These are phyloP conservation scores for Celoporthe dispersa DNA, from an alignment of 2,329 filamentous ascomycete species.

Conservation along the genomic window DNA sequence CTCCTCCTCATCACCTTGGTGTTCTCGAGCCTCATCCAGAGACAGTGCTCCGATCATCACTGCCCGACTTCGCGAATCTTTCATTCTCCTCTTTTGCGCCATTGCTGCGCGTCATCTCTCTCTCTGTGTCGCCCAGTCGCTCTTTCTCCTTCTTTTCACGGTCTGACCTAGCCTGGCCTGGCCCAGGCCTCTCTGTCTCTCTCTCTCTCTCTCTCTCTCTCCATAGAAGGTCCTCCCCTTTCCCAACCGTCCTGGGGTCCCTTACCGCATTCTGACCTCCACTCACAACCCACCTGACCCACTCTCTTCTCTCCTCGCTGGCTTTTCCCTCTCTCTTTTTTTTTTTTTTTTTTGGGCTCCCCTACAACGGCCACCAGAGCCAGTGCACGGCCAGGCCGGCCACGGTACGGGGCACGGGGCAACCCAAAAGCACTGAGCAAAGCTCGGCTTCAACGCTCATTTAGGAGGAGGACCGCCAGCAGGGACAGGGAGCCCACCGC, in stretches of 20 bases:
- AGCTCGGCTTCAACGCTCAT: constrained; percentile 10
- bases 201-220: background rate
- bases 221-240: constrained; percentile 7
- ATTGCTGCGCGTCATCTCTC: constrained; percentile 26
- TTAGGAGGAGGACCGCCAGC: background rate
- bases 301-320: constrained; percentile 19
- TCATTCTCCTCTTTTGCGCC: constrained; percentile 5
- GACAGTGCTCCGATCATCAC: background rate
- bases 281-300: constrained; percentile 22
- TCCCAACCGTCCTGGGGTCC: constrained; percentile 22
- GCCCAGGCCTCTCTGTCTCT: no score
- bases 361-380: constrained; percentile 1
- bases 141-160: background rate
- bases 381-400: constrained; percentile 11
- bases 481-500: background rate
- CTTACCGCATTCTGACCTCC: constrained; percentile 28
- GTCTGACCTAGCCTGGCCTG: background rate
- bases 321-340: background rate
- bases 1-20: background rate
- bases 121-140: background rate
- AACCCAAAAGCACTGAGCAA: background rate
- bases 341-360: constrained; percentile 1
- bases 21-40: no score
- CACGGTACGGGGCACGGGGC: background rate
- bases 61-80: constrained; percentile 6